Conservation (phyloP, 164 flowering plant species). For the Stephania japonica region DNA sequence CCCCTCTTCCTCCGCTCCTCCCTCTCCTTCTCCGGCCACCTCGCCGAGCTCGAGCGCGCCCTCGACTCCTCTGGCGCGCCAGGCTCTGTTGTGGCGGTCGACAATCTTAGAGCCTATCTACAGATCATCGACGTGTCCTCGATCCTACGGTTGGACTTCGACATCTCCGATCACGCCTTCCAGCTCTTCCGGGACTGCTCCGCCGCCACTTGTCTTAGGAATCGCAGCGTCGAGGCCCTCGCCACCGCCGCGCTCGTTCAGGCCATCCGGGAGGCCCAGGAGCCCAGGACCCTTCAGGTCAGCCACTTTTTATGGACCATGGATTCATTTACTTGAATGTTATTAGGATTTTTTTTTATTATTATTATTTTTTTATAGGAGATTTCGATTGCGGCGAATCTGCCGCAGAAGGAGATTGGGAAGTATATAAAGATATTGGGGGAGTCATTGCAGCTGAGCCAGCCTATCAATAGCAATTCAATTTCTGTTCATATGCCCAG, state of each 20-base stretch:
- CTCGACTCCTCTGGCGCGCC: constrained; percentile 38
- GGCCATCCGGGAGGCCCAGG: constrained; percentile 94
- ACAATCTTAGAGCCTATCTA: constrained; percentile 83
- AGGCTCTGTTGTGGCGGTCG: constrained; percentile 53
- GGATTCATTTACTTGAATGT: too few relatives aligned
- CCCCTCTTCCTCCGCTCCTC: constrained; percentile 65
- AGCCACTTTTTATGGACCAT: not conserved
- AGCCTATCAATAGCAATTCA: constrained; percentile 95
- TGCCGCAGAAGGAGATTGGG: constrained; percentile 99
- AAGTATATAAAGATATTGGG: constrained; percentile 96
- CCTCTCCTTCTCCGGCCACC: constrained; percentile 77
- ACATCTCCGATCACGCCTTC: constrained; percentile 88
- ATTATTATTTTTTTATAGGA: constrained; percentile 68
- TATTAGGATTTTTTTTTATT: too few relatives aligned
- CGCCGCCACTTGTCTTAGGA: constrained; percentile 90
- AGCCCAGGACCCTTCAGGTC: constrained; percentile 98
- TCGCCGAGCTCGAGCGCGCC: constrained; percentile 85
- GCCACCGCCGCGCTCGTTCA: constrained; percentile 97
- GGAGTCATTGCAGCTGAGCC: constrained; percentile 90
- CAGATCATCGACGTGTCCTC: constrained; percentile 93
- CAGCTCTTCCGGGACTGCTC: constrained; percentile 90
- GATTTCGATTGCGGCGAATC: constrained; percentile 90
- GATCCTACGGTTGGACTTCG: constrained; percentile 65
- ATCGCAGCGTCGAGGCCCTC: constrained; percentile 90
- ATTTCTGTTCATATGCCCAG: constrained; percentile 97